Evolutionary conservation across 768 basidiomycete species (phyloP), one percentile per base, ranked within the genome.

Genomic region (Rhizopogon vulgaris): DNA sequence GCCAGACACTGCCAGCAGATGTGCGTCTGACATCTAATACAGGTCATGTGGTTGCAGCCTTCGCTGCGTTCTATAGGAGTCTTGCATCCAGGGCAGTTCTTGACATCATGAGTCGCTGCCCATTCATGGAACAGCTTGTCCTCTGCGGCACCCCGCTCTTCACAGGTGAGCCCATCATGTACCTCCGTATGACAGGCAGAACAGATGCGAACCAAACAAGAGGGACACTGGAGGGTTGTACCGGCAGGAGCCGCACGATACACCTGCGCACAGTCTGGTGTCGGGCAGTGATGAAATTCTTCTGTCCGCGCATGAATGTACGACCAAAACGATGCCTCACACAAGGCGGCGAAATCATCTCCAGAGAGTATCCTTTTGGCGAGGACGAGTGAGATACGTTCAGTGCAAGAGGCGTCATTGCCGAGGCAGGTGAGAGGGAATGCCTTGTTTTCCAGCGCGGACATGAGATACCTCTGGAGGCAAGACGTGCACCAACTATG

Each of bases 11-110:
- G 80, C 90, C 89, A 91, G 53, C 89, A 92, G 1, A 83, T 84
- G 62, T 92, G 89, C 0, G 85, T 82, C 58, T 79, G 76, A 63
- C 89, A 92, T 30, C 77, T 75, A 0, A 73, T 73, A 65, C 89
- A 92, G n/a, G 79, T 83, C 76, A 92, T 82, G 64, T 92, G 89
- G 68, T 92, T 86, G 66, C 89, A 92, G 0, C 89, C 89, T 55
- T 82, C 84, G 27, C 69, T 71, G 38, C 84, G 80, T 66, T 91
- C 86, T 56, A 92, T 90, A 6, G 78, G 73, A 6, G 78, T 75
- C 49, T 78, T 78, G 70, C 89, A 92, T 0, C 77, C 76, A 2
- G 89, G 89, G 63, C 89, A 92, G 30, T 74, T 70, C 71, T 90
- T 87, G 50, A 89, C 85, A 57, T 84, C 80, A 57, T 86, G 78